Conservation (phyloP, 2,329 filamentous ascomycete genomes). For the Metarhizium robertsii region DNA sequence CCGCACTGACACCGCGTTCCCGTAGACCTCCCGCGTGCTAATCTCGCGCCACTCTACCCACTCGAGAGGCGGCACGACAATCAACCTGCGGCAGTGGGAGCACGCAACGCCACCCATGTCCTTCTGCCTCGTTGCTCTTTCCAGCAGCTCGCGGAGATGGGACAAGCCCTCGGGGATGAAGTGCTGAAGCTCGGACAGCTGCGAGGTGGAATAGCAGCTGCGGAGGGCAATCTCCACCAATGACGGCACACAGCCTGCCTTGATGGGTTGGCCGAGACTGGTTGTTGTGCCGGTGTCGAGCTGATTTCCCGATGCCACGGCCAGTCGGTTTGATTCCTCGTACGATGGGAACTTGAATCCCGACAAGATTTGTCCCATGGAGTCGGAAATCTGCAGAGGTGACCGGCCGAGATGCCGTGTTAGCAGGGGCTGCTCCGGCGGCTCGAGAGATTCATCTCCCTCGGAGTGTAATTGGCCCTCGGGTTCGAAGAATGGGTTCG, state of each 20-base stretch:
- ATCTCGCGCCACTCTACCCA: conserved; percentile 56
- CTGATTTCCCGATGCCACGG: conserved; percentile 13
- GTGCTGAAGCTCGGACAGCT: conserved; percentile 31
- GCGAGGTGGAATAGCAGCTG: conserved; percentile 32
- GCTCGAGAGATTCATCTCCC: background rate
- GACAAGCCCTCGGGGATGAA: conserved; percentile 33
- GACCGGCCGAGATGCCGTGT: conserved; percentile 19
- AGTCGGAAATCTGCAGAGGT: conserved; percentile 22
- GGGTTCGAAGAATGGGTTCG: conserved; percentile 52
- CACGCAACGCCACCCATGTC: conserved; percentile 41
- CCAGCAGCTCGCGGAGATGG: conserved; percentile 31
- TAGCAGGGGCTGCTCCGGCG: conserved; percentile 11
- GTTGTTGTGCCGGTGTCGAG: background rate
- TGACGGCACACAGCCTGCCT: conserved; percentile 32
- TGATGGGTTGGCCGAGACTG: background rate
- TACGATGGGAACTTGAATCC: conserved; percentile 18
- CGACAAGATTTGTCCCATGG: conserved; percentile 19
- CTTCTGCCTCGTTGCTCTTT: conserved; percentile 29
- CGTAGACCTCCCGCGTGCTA: conserved; percentile 9
- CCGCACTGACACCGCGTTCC: conserved; percentile 7
- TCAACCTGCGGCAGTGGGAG: conserved; percentile 37
- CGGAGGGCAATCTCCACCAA: conserved; percentile 42
- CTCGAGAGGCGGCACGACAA: conserved; percentile 42
- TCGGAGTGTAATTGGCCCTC: conserved; percentile 5
- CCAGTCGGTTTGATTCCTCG: conserved; percentile 11